phyloP scores from a whole-genome alignment of 2,329 filamentous ascomycete species.

The Colletotrichum orbiculare region DNA sequence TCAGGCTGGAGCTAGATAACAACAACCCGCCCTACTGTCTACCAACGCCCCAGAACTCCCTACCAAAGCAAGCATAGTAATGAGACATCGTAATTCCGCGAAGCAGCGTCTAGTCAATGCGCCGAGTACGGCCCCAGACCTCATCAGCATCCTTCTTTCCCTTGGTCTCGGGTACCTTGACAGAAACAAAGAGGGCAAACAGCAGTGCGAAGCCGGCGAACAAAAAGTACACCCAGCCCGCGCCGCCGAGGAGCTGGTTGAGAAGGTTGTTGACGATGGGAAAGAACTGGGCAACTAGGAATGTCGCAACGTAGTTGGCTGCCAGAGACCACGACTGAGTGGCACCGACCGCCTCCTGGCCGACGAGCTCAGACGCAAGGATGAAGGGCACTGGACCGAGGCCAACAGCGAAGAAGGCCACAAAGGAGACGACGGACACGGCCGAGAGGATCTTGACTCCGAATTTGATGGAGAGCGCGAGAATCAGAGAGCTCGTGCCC shows the following conservation, averaged over 20 bases:
- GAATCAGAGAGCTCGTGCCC: slow-evolving; percentile 78
- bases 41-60: slow-evolving; percentile 1
- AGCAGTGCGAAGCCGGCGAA: slow-evolving; percentile 80
- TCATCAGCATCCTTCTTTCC: slow-evolving; percentile 87
- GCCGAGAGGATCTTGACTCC: slow-evolving; percentile 81
- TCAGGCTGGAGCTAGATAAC: slow-evolving; percentile 10
- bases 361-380: slow-evolving; percentile 89
- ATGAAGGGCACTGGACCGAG: slow-evolving; percentile 96
- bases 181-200: slow-evolving; percentile 77
- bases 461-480: slow-evolving; percentile 84
- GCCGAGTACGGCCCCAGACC: slow-evolving; percentile 82
- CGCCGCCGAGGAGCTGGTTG: slow-evolving; percentile 70
- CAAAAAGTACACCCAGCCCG: slow-evolving; percentile 91
- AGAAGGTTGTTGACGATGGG: slow-evolving; percentile 83
- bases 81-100: too few species aligned
- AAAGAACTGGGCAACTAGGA: slow-evolving; percentile 94
- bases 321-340: slow-evolving; percentile 89
- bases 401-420: slow-evolving; percentile 89
- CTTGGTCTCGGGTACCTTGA: slow-evolving; percentile 86
- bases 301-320: slow-evolving; percentile 91
- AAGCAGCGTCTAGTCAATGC: slow-evolving; percentile 55
- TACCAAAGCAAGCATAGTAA: too few species aligned
- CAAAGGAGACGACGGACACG: slow-evolving; percentile 84
- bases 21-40: not conserved
- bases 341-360: slow-evolving; percentile 88